These are phyloP conservation scores for Botrytis cinerea DNA, from an alignment of 2,329 filamentous ascomycete species.

Conservation along the genomic window DNA sequence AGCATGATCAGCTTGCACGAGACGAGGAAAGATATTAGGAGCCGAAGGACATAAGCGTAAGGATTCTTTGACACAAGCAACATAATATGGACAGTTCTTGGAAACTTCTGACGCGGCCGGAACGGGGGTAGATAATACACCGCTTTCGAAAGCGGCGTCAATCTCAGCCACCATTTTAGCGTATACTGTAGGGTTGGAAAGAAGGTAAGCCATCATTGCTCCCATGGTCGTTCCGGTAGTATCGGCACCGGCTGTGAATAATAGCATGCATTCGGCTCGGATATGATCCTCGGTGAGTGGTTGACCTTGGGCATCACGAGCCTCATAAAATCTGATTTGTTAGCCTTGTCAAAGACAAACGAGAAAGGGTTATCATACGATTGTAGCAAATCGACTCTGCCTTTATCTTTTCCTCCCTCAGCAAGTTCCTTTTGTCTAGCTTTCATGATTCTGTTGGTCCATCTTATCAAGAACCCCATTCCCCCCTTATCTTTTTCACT, in stretches of 20 bases:
- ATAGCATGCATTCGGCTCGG: slow-evolving; percentile 18
- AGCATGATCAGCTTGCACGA: slow-evolving; percentile 13
- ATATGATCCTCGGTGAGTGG: slow-evolving; percentile 16
- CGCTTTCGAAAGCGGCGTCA: slow-evolving; percentile 9
- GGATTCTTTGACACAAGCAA: slow-evolving; percentile 24
- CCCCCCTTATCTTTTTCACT: slow-evolving; percentile 55
- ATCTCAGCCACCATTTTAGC: slow-evolving; percentile 15
- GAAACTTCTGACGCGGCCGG: slow-evolving; percentile 7
- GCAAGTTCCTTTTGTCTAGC: slow-evolving; percentile 52
- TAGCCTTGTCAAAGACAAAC: neutral
- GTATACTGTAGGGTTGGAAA: slow-evolving; percentile 14
- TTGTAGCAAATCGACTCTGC: slow-evolving; percentile 55
- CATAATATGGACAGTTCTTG: slow-evolving; percentile 19
- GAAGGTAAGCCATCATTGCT: slow-evolving; percentile 17
- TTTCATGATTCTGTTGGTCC: slow-evolving; percentile 55
- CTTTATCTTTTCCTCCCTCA: slow-evolving; percentile 48
- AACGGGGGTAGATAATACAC: slow-evolving; percentile 1
- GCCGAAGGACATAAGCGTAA: slow-evolving; percentile 15
- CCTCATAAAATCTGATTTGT: slow-evolving; percentile 17
- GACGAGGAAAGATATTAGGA: slow-evolving; percentile 19
- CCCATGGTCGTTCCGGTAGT: slow-evolving; percentile 20
- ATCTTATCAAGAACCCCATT: slow-evolving; percentile 58
- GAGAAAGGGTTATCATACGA: slow-evolving; percentile 41
- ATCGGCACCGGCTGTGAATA: slow-evolving; percentile 20
- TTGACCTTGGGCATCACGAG: slow-evolving; percentile 3